phyloP scores from a whole-genome alignment of 177 flowering plant species.

The Vitis hybrid region DNA sequence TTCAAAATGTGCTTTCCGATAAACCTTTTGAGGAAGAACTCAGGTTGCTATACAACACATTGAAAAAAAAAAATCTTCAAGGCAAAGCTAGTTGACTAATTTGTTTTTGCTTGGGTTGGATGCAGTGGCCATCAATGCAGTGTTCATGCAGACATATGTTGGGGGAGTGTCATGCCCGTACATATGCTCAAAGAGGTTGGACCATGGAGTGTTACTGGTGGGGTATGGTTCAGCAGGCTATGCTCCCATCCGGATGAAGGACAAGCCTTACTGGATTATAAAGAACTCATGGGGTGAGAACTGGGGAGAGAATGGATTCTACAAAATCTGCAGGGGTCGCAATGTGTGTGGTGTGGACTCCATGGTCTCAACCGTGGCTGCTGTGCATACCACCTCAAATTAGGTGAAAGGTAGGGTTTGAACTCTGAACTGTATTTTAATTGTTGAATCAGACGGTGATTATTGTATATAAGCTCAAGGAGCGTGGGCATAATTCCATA shows the following conservation, averaged over 20 bases:
- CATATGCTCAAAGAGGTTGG: constrained; percentile 55
- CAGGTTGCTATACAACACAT: too few relatives aligned
- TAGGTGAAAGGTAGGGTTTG: constrained; percentile 1
- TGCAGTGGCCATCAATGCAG: constrained; percentile 82
- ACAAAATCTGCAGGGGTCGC: constrained; percentile 55
- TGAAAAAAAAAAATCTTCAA: background rate
- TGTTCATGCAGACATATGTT: constrained; percentile 67
- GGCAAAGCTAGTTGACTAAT: too few relatives aligned
- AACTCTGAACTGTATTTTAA: background rate
- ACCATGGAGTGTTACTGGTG: constrained; percentile 70
- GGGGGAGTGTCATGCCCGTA: constrained; percentile 77
- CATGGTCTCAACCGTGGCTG: constrained; percentile 53
- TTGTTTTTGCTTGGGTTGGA: constrained; percentile 5
- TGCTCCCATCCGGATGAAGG: constrained; percentile 43
- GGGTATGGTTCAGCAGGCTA: constrained; percentile 63
- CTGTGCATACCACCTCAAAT: constrained; percentile 21
- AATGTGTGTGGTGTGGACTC: constrained; percentile 55
- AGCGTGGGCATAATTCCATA: too few relatives aligned
- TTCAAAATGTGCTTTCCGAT: background rate
- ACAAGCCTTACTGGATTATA: constrained; percentile 50
- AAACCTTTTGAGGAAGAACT: too few relatives aligned
- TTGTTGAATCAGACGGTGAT: too few relatives aligned
- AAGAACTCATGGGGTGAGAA: constrained; percentile 55
- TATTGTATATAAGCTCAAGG: background rate
- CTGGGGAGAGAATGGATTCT: constrained; percentile 58